Base-by-base conservation (phyloP, 2,329 filamentous ascomycete genomes). In the Knufia fluminis region DNA sequence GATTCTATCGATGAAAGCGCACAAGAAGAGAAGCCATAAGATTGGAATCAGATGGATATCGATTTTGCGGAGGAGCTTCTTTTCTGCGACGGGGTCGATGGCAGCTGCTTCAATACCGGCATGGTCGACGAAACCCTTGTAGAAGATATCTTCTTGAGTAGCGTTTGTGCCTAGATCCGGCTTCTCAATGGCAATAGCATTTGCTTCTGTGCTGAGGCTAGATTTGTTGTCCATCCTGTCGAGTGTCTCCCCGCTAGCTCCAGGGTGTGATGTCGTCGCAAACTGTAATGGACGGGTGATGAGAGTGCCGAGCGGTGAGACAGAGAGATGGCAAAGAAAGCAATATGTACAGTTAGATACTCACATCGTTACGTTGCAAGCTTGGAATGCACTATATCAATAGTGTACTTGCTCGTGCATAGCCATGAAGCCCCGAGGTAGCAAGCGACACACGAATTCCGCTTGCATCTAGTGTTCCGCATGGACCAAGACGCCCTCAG, bases 31-130 rank as follows among this genome's bases (percentile, higher is more conserved):
- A 3, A 73, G 48, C 49, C 66, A 70, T 8, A 77, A 60, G 14
- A 72, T 68, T 0, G 74, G 74, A 4, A 77, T 60, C 22, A 77
- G 64, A 40, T 69, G 65, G 12, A 73, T 51, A 53, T 76, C 74
- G 44, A 68, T 65, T 61, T 76, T 77, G 40, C 68, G 61, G 6
- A 76, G 55, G 12, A 75, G 59, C 50, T 66, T 69, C 58, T 68
- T 71, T 52, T 76, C 72, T 8, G 66, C 66, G 2, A 57, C 49
- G 3, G 61, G 59, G 49, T 70, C 66, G 41, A 58, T 48, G 12
- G 54, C 49, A 16, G 46, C 52, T 24, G 39, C 48, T 39, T 56
- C 56, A 26, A 48, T 12, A n/a, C 45, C 45, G n/a, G 33, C 45
- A 17, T 48, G 12, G 26, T 48, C 45, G 4, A 48, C 17, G 22